A percentile compares a stretch with the other conserved stretches of the same genome.
Conservation (phyloP, 768 basidiomycete species). For the Boletus rex-veris region DNA sequence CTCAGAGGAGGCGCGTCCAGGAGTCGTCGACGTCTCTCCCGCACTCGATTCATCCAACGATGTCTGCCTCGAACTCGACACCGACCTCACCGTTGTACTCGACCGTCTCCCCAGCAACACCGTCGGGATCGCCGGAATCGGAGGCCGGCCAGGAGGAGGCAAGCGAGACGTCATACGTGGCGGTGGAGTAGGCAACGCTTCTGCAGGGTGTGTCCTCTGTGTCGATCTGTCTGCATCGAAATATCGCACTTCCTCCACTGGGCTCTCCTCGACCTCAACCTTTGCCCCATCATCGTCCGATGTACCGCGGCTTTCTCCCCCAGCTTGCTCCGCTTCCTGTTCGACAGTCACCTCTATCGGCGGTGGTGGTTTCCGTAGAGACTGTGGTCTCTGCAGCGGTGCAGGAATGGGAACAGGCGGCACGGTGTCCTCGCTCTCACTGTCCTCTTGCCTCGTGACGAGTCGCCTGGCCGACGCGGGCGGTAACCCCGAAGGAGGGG, state of each 20-base stretch:
- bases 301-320: slow-evolving; percentile 40
- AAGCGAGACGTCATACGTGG: slow-evolving; percentile 35
- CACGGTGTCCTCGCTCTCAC: slow-evolving; percentile 25
- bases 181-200: slow-evolving; percentile 46
- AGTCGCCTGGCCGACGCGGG: slow-evolving; percentile 15
- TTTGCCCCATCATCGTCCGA: slow-evolving; percentile 57
- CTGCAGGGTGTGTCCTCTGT: slow-evolving; percentile 11
- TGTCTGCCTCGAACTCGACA: slow-evolving; percentile 36
- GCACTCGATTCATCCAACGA: slow-evolving; percentile 33
- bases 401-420: slow-evolving; percentile 32
- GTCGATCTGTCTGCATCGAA: slow-evolving; percentile 41
- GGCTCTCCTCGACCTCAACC: slow-evolving; percentile 70
- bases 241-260: slow-evolving; percentile 62
- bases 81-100: slow-evolving; percentile 32
- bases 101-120: slow-evolving; percentile 33
- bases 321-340: slow-evolving; percentile 28
- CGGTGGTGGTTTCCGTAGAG: slow-evolving; percentile 32
- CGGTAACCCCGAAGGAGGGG: slow-evolving; percentile 22
- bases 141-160: slow-evolving; percentile 36
- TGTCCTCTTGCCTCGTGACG: slow-evolving; percentile 24
- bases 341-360: slow-evolving; percentile 7
- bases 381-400: slow-evolving; percentile 29
- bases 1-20: not conserved
- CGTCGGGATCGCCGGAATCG: slow-evolving; percentile 36
- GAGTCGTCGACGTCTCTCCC: slow-evolving; percentile 4